Evolutionary conservation across 1,139 yeast species (phyloP), one percentile per base, ranked within the genome.

Genomic region (Candida sanyaensis): DNA sequence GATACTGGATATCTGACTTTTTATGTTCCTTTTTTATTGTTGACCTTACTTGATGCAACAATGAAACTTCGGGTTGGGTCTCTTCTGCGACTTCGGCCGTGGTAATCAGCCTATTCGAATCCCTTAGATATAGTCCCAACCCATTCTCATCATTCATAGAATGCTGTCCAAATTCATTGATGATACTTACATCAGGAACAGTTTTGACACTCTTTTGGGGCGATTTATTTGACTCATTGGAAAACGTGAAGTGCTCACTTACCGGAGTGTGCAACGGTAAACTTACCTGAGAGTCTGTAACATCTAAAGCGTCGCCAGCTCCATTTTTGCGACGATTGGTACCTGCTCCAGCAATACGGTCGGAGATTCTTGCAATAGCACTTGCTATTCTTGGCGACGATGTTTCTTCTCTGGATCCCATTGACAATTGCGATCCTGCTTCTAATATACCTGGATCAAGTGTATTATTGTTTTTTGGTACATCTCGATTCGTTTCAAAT

Each of bases 291-390:
- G 51, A 43, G 10, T 48, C 48, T 11, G 41, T 31, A 2, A 13
- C 37, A 26, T 38, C 46, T 17, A 45, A 17, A 6, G 21, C 21
- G 13, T 49, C 50, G 13, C 33, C 10, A n/a, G n/a, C n/a, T 23
- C 28, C 43, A 11, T 39, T 21, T 12, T 38, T 44, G 8, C 43
- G 38, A 24, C 32, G 29, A 26, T 26, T 40, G 1, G 60, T 49
- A 9, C 68, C 70, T 11, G 66, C 51, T 5, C 79, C 80, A 1
- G 77, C 78, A 43, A 75, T 67, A 55, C 80, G 69, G 46, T 74
- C 76, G 0, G 78, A 70, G 2, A 75, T 64, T 47, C 75, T 57
- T 3, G 74, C 55, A 33, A 75, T 51, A 4, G 66, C 62, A 46
- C 65, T 63, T 5, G 74, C 46, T 44, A 69, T 55, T 50, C 62